A percentile compares a stretch with the other conserved stretches of the same genome.
Conservation (phyloP, 1,284 basidiomycete species). For the Ganoderma meredithae region DNA sequence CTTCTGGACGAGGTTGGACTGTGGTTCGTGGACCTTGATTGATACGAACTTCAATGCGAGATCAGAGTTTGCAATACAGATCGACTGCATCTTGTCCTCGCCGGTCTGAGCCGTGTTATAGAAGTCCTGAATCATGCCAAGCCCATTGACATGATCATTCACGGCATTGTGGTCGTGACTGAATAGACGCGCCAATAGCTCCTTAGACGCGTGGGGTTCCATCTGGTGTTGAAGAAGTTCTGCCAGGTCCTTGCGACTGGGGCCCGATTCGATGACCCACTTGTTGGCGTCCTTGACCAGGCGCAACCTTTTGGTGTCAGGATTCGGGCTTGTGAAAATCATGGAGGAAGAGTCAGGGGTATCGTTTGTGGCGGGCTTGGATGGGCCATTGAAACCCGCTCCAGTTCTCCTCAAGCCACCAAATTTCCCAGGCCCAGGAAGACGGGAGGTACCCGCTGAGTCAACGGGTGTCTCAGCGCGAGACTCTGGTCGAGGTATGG, state of each 20-base stretch:
- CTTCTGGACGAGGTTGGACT: constrained; percentile 90
- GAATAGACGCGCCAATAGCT: constrained; percentile 85
- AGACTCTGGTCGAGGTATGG: constrained; percentile 63
- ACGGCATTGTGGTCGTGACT: constrained; percentile 97
- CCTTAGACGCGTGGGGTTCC: constrained; percentile 83
- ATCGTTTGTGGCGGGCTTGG: constrained; percentile 42
- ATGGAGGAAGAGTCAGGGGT: constrained; percentile 47
- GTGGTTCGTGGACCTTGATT: constrained; percentile 90
- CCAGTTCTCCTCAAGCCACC: constrained; percentile 60
- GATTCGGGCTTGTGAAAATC: constrained; percentile 76
- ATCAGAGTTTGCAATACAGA: constrained; percentile 92
- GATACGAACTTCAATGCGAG: constrained; percentile 95
- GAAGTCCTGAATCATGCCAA: constrained; percentile 80
- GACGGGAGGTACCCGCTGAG: constrained; percentile 45
- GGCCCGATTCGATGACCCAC: constrained; percentile 86
- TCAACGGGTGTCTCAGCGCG: constrained; percentile 64
- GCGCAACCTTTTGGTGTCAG: constrained; percentile 78
- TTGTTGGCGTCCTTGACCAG: constrained; percentile 81
- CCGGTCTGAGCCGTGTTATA: constrained; percentile 67
- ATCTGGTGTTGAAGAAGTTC: constrained; percentile 92
- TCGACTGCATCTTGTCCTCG: constrained; percentile 69
- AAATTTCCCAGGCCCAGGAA: constrained; percentile 45
- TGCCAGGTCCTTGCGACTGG: constrained; percentile 86
- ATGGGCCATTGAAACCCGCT: constrained; percentile 39
- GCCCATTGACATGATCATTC: constrained; percentile 88